Evolutionary conservation across 2,329 filamentous ascomycete genomes (phyloP), one percentile per base, ranked within the genome.

Genomic region (Hypomyces rosellus): DNA sequence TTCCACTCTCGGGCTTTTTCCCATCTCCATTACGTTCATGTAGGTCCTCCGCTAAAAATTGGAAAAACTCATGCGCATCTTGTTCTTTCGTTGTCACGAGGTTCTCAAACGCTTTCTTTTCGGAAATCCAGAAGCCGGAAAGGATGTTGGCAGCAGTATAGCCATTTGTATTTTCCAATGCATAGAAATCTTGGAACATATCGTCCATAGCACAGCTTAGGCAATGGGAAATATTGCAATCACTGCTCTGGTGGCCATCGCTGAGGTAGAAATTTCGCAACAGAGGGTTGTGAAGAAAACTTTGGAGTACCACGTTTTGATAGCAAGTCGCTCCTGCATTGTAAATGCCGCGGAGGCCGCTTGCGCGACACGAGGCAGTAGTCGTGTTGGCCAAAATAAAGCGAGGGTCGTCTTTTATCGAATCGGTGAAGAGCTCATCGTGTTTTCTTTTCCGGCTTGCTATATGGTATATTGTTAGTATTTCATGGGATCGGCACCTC

Each of bases 271-370:
- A 97, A 59, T 92, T 91, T 53, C 89, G 84, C 30, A 99, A 79
- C 41, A 96, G 78, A 1, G 92, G 92, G 63, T 97, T 96, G 71
- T 96, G 92, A 49, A 97, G 80, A 59, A 99, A 84, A 50, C 87
- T 90, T 67, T 97, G 93, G 14, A 99, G 76, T 44, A 97, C 90
- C 30, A 96, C 92, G 60, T 93, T 95, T 78, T 97, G 92, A 69
- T 96, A 99, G 73, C 92, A 99, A 11, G 93, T 97, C 52, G 95
- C 90, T n/a, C 92, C 93, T 66, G 96, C 92, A 63, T 97, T 99
- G 69, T 95, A 96, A 54, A 99, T 86, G 33, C 92, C 92, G 34
- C 93, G 84, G 37, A 96, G 81, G 9, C 93, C 92, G 58, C 86
- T 90, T 15, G 89, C 90, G 50, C 88, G 84, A 64, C 92, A 96